Conservation (phyloP, 108 stramenopile species). For the Thalassiosira profunda region DNA sequence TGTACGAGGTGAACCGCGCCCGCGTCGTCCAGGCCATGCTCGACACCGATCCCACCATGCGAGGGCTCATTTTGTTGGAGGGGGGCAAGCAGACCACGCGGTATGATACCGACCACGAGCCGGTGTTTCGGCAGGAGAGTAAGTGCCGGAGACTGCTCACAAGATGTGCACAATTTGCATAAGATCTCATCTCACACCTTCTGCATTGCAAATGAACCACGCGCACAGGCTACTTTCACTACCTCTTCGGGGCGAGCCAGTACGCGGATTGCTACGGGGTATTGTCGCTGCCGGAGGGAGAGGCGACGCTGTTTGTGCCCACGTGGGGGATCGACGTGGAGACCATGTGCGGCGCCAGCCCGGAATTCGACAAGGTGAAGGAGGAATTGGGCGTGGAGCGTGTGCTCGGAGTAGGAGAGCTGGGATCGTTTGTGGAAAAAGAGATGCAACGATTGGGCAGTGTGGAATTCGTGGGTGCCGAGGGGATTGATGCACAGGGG, state of each 20-base stretch:
- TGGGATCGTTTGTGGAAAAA: slow-evolving; percentile 37
- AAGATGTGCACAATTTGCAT: too few relatives aligned
- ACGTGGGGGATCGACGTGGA: slow-evolving; percentile 80
- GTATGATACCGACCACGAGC: slow-evolving; percentile 90
- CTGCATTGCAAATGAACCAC: too few relatives aligned
- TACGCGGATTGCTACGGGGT: slow-evolving; percentile 87
- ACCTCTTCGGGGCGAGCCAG: slow-evolving; percentile 89
- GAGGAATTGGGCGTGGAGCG: slow-evolving; percentile 67
- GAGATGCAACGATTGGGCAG: slow-evolving; percentile 33
- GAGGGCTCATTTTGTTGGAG: slow-evolving; percentile 52
- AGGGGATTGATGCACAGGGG: too few relatives aligned
- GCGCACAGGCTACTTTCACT: slow-evolving; percentile 98
- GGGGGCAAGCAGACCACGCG: slow-evolving; percentile 66
- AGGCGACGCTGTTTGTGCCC: slow-evolving; percentile 88
- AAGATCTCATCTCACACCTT: too few relatives aligned
- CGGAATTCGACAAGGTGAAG: slow-evolving; percentile 68
- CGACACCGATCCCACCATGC: background rate
- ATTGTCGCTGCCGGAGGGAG: slow-evolving; percentile 59
- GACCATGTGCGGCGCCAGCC: slow-evolving; percentile 91
- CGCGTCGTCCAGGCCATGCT: slow-evolving; percentile 12
- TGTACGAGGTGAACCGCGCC: slow-evolving; percentile 39
- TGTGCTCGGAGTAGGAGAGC: slow-evolving; percentile 25
- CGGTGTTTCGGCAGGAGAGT: slow-evolving; percentile 93
- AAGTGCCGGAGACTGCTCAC: too few relatives aligned
- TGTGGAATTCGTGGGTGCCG: too few relatives aligned